These are phyloP conservation scores for Danielia oregonensis DNA, from an alignment of 805 yeast species.

Conservation along the genomic window DNA sequence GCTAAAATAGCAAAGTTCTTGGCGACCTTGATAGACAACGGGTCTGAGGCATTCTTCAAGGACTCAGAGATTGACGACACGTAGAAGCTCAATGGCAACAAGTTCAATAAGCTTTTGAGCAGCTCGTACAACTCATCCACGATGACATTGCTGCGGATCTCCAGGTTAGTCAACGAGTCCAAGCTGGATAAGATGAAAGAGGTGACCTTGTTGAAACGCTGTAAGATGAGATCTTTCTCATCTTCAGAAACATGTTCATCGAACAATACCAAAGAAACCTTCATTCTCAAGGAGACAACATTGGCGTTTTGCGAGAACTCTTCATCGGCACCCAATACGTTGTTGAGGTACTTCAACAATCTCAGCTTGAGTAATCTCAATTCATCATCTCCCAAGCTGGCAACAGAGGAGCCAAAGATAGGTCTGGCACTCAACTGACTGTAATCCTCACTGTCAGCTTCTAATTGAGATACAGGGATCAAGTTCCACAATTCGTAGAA, in stretches of 20 bases:
- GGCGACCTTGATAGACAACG: slow-evolving; percentile 49
- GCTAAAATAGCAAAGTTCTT: slow-evolving; percentile 61
- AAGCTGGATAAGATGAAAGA: slow-evolving; percentile 35
- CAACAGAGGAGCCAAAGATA: slow-evolving; percentile 59
- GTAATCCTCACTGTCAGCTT: slow-evolving; percentile 33
- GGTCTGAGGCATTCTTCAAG: slow-evolving; percentile 31
- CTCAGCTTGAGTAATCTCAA: slow-evolving; percentile 46
- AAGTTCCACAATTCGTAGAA: slow-evolving; percentile 51
- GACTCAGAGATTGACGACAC: slow-evolving; percentile 52
- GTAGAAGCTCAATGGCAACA: slow-evolving; percentile 74
- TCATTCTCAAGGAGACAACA: slow-evolving; percentile 41
- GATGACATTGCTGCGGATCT: slow-evolving; percentile 19
- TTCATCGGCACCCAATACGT: slow-evolving; percentile 34
- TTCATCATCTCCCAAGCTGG: slow-evolving; percentile 48
- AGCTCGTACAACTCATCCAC: slow-evolving; percentile 48
- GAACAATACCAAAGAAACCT: slow-evolving; percentile 48
- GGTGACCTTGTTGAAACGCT: slow-evolving; percentile 28
- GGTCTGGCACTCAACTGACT: slow-evolving; percentile 47
- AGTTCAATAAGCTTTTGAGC: slow-evolving; percentile 58
- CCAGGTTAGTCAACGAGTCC: slow-evolving; percentile 27
- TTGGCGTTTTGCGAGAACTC: slow-evolving; percentile 17
- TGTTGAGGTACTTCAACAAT: slow-evolving; percentile 55
- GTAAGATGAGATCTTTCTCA: slow-evolving; percentile 29
- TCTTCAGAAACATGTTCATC: slow-evolving; percentile 34
- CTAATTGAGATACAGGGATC: slow-evolving; percentile 42